Percentiles rank a stretch among this genome's conserved stretches.
These are phyloP conservation scores for Apiospora sp. DNA, from an alignment of 2,329 filamentous ascomycete species.

Conservation along the genomic window DNA sequence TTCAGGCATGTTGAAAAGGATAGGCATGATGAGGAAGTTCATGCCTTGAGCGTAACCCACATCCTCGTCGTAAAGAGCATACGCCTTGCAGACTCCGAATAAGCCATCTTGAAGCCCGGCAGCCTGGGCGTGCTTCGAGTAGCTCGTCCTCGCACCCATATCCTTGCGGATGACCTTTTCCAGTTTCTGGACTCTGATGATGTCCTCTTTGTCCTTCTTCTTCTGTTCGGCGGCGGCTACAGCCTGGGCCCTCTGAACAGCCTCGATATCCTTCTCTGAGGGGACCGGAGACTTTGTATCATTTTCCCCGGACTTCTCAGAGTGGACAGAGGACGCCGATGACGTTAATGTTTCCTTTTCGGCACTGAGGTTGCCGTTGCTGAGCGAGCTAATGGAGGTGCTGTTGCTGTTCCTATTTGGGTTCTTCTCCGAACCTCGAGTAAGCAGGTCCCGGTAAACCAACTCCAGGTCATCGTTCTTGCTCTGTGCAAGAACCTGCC, in stretches of 20 bases:
- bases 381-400: conserved; percentile 58
- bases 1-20: conserved; percentile 98
- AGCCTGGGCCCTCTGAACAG: conserved; percentile 70
- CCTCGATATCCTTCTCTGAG: conserved; percentile 68
- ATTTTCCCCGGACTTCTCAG: conserved; percentile 72
- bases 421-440: conserved; percentile 83
- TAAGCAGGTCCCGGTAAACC: conserved; percentile 84
- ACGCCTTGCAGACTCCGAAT: conserved; percentile 96
- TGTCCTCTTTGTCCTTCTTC: conserved; percentile 81
- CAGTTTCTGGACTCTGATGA: conserved; percentile 76
- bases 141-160: conserved; percentile 90
- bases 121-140: conserved; percentile 92
- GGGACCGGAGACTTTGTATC: conserved; percentile 62
- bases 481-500: conserved; percentile 96
- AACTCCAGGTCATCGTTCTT: conserved; percentile 90
- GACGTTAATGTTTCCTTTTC: conserved; percentile 76
- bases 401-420: conserved; percentile 67
- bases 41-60: conserved; percentile 98
- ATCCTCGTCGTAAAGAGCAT: conserved; percentile 91
- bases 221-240: conserved; percentile 72
- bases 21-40: conserved; percentile 97
- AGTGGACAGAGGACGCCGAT: conserved; percentile 85
- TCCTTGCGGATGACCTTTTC: conserved; percentile 94
- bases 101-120: conserved; percentile 92
- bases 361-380: conserved; percentile 62